These are phyloP conservation scores for Fusarium chaquense DNA, from an alignment of 2,329 filamentous ascomycete genomes.

Conservation along the genomic window DNA sequence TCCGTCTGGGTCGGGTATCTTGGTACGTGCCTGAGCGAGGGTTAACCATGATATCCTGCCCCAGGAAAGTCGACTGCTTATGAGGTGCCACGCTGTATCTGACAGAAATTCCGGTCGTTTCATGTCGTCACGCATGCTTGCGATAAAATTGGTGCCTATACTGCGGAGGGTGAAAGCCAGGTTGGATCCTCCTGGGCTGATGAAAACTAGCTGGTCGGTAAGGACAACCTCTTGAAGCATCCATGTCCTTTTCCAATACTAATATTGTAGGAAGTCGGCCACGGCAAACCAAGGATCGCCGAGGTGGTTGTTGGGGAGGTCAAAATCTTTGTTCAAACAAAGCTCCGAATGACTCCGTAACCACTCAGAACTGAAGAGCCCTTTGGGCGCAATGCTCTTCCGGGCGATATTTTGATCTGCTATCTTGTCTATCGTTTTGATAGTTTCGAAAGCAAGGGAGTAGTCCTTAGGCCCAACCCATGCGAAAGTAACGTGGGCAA, in stretches of 20 bases:
- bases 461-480: slow-evolving; percentile 9
- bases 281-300: slow-evolving; percentile 5
- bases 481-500: slow-evolving; percentile 2
- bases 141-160: background rate
- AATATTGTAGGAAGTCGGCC: slow-evolving; percentile 1
- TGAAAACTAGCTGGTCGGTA: slow-evolving; percentile 3
- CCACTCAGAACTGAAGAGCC: background rate
- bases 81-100: background rate
- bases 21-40: slow-evolving; percentile 8
- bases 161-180: slow-evolving; percentile 3
- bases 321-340: background rate
- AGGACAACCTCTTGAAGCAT: slow-evolving; percentile 17
- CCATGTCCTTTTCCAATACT: slow-evolving; percentile 16
- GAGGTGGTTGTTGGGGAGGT: slow-evolving; percentile 4
- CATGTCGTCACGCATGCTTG: background rate
- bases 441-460: slow-evolving; percentile 5
- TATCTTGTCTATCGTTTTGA: background rate
- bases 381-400: background rate
- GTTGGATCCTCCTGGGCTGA: background rate
- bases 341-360: slow-evolving; percentile 1
- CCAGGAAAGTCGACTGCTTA: background rate
- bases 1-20: slow-evolving; percentile 15
- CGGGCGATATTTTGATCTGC: background rate
- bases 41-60: slow-evolving; percentile 4
- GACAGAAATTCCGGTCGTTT: slow-evolving; percentile 1